Evolutionary conservation across 2,329 filamentous ascomycete species (phyloP).

Genomic region (Colletotrichum sojae): DNA sequence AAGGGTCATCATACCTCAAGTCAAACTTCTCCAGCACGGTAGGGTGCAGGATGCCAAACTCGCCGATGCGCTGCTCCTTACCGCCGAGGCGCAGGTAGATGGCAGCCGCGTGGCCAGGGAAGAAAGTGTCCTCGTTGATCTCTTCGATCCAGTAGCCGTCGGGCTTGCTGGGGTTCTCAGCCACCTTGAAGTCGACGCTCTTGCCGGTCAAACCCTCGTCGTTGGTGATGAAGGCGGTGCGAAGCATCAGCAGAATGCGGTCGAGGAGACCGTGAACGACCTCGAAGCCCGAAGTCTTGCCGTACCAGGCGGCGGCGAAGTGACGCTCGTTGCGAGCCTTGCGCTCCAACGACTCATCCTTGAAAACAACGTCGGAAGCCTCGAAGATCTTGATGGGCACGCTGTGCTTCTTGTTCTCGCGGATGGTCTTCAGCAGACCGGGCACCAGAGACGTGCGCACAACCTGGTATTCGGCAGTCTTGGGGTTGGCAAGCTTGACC

Average conservation of each 20-base stretch:
- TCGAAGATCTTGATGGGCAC: constrained; percentile 95
- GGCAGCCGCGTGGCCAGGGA: constrained; percentile 88
- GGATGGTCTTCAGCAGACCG: constrained; percentile 91
- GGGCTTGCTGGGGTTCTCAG: constrained; percentile 68
- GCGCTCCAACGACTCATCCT: constrained; percentile 85
- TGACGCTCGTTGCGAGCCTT: constrained; percentile 93
- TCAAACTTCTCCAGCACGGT: constrained; percentile 95
- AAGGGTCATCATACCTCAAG: constrained; percentile 71
- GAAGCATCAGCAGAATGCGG: constrained; percentile 92
- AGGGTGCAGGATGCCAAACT: constrained; percentile 95
- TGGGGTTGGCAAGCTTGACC: constrained; percentile 90
- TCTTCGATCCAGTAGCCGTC: constrained; percentile 96
- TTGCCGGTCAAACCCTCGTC: constrained; percentile 76
- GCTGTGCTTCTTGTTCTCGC: constrained; percentile 91
- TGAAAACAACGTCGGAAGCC: constrained; percentile 91
- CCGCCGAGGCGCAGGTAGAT: constrained; percentile 83
- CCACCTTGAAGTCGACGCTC: constrained; percentile 67
- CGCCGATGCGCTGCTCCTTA: constrained; percentile 83
- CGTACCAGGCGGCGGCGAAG: constrained; percentile 96
- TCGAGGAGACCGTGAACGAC: constrained; percentile 95
- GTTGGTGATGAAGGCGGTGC: constrained; percentile 81
- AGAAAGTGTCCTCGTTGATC: constrained; percentile 91
- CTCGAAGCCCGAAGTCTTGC: constrained; percentile 95
- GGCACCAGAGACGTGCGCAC: constrained; percentile 90
- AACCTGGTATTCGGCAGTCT: constrained; percentile 93